Evolutionary conservation across 805 yeast species (phyloP).

Genomic region (Pichia phayaonensis): DNA sequence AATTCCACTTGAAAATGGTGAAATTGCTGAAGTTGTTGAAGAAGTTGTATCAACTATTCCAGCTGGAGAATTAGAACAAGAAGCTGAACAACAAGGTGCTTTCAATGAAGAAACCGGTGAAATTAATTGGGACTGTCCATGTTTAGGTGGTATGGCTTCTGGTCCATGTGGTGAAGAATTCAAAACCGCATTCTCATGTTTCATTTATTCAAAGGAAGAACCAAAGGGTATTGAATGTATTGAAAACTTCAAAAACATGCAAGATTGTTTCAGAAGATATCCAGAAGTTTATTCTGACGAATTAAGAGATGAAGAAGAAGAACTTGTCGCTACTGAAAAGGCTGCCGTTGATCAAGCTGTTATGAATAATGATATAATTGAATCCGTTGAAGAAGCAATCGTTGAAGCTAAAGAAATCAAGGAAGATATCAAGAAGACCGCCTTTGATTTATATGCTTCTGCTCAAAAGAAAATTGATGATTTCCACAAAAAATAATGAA

Average conservation of each 20-base stretch:
- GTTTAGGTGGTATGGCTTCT: slow-evolving; percentile 97
- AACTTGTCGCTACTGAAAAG: slow-evolving; percentile 9
- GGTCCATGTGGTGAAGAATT: slow-evolving; percentile 98
- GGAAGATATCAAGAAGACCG: slow-evolving; percentile 7
- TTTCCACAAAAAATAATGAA: slow-evolving; percentile 10
- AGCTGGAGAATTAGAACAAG: slow-evolving; percentile 22
- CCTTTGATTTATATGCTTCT: slow-evolving; percentile 11
- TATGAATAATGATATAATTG: slow-evolving; percentile 15
- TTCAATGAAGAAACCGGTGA: slow-evolving; percentile 96
- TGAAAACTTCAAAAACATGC: slow-evolving; percentile 85
- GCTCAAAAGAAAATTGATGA: slow-evolving; percentile 16
- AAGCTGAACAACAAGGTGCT: slow-evolving; percentile 53
- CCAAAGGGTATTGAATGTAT: slow-evolving; percentile 97
- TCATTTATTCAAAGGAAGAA: slow-evolving; percentile 86
- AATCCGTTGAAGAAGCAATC: slow-evolving; percentile 16
- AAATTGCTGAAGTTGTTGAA: background rate
- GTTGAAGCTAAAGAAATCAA: slow-evolving; percentile 17
- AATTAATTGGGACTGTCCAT: slow-evolving; percentile 99
- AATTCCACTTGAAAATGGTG: background rate
- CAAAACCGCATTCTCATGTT: slow-evolving; percentile 90
- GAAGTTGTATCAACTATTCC: background rate
- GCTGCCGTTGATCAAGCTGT: slow-evolving; percentile 14
- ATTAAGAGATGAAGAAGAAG: slow-evolving; percentile 71
- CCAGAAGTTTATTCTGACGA: slow-evolving; percentile 95
- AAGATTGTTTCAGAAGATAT: slow-evolving; percentile 83